Conservation (phyloP, 805 yeast genomes). For the Komagataella pseudopastoris region DNA sequence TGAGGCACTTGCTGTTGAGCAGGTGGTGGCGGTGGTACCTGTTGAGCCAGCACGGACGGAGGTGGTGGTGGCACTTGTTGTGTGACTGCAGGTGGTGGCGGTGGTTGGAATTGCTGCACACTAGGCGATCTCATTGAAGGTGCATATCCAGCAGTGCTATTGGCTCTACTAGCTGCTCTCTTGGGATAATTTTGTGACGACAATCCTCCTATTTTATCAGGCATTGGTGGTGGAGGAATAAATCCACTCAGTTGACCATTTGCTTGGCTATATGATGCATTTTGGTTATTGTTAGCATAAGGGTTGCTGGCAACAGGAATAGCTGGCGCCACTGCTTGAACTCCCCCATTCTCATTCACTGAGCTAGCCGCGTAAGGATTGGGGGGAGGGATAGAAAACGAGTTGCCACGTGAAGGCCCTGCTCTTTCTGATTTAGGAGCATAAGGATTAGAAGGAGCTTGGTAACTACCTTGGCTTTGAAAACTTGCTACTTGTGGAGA, state of each 20-base stretch:
- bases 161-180: background rate
- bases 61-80: constrained; percentile 7
- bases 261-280: background rate
- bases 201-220: background rate
- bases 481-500: constrained; percentile 1
- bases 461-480: background rate
- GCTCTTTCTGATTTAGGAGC: background rate
- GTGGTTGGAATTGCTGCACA: constrained; percentile 6
- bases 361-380: background rate
- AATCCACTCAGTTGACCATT: background rate
- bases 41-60: constrained; percentile 1
- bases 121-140: background rate
- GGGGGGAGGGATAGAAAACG: background rate
- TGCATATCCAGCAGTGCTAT: background rate
- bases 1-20: constrained; percentile 6
- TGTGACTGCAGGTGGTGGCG: constrained; percentile 5
- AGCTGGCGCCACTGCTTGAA: background rate
- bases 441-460: background rate
- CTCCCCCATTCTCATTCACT: background rate
- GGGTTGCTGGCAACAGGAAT: background rate
- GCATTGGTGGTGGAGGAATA: constrained; percentile 1
- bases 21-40: constrained; percentile 7
- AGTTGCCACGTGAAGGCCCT: background rate
- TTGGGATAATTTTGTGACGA: background rate
- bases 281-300: background rate